Evolutionary conservation across 768 basidiomycete species (phyloP).

Genomic region (Goffeauzyma gilvescens): DNA sequence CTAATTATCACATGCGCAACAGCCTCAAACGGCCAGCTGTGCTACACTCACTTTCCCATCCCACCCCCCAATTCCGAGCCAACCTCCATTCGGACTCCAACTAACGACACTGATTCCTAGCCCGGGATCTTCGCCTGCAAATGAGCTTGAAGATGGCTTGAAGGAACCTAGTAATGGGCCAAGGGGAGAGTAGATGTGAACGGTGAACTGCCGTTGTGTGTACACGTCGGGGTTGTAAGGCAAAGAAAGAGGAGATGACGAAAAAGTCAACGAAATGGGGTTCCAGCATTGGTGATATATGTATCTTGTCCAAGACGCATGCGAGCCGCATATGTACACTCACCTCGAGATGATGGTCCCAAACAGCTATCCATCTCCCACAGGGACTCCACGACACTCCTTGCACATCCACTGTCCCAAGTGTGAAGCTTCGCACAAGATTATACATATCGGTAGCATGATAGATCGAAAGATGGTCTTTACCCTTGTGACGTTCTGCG

Average conservation of each 20-base stretch:
- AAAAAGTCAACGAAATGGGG: too few species aligned
- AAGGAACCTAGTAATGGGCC: conserved; percentile 26
- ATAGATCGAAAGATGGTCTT: conserved; percentile 70
- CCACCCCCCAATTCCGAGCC: conserved; percentile 66
- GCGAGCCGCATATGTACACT: conserved; percentile 1
- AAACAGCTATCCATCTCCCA: conserved; percentile 30
- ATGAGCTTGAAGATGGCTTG: conserved; percentile 15
- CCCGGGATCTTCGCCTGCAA: conserved; percentile 44
- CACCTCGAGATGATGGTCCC: conserved; percentile 28
- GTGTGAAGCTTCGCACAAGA: conserved; percentile 45
- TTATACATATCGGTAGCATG: conserved; percentile 34
- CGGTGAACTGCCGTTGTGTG: too few species aligned
- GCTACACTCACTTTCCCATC: conserved; percentile 63
- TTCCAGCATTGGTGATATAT: too few species aligned
- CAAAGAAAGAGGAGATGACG: too few species aligned
- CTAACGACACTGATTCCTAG: conserved; percentile 58
- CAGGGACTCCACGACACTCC: conserved; percentile 31
- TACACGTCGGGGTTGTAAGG: too few species aligned
- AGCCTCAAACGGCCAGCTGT: too few species aligned
- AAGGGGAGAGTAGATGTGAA: conserved; percentile 29
- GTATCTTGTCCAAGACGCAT: too few species aligned
- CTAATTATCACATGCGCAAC: too few species aligned
- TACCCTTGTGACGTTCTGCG: conserved; percentile 75
- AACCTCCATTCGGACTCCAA: conserved; percentile 76
- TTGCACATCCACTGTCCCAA: conserved; percentile 44